Evolutionary conservation across 169 alveolate genomes (phyloP), one percentile per base, ranked within the genome.

Genomic region (Plasmodium reichenowi): DNA sequence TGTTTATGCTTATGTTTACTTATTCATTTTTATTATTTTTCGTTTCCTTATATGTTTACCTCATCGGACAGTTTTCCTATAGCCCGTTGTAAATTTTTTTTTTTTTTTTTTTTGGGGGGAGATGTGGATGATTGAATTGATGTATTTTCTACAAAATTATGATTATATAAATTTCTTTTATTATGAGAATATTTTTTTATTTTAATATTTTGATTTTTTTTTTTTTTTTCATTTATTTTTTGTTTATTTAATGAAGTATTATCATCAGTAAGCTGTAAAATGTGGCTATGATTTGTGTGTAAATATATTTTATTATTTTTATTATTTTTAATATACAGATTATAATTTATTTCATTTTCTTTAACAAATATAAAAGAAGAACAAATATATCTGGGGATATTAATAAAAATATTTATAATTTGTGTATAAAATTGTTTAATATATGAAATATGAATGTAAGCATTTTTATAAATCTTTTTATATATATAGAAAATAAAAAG

Each of bases 401-500:
- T 50, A 4, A 75, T 15, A n/a, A 47, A 68, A n/a, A 75, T 52
- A 43, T 75, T 75, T 48, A 75, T 52, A 15, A 62, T 56, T 29
- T 75, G 20, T 63, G 88, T 75, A 60, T 75, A 75, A 17, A 62
- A 43, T 3, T 38, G 4, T 32, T 54, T 75, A 43, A 75, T 24
- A 54, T 75, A 68, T 13, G 63, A 45, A n/a, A 75, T 22, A 54
- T 63, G 48, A 12, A 63, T 29, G 8, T 9, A 12, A 8, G 66
- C 22, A 13, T 63, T 63, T 13, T 50, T 47, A 3, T 13, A 38
- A 20, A 20, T 13, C 38, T 58, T 63, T 54, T 48, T 75, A 38
- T 24, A 47, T 15, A 75, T 68, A 26, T 75, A 75, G 10, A 54
- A 62, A 8, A 63, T 29, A 17, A 75, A 68, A 24, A 48, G 22